A percentile compares a stretch with the other conserved stretches of the same genome.
phyloP scores from a whole-genome alignment of 108 stramenopile species.

The Discostella stelligeroides region DNA sequence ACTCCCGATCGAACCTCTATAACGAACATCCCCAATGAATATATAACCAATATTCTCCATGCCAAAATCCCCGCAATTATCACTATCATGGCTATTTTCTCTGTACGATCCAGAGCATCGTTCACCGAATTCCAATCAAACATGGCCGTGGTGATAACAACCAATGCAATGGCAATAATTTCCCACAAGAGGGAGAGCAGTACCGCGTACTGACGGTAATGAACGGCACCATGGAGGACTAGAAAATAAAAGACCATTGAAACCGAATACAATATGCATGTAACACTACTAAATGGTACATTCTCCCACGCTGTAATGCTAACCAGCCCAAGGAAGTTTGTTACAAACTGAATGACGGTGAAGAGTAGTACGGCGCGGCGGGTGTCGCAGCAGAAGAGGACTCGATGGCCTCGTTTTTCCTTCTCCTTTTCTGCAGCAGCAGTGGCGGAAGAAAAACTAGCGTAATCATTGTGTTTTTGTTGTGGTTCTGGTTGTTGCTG shows the following conservation, averaged over 20 bases:
- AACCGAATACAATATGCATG: background rate
- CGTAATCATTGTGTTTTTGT: too few species aligned
- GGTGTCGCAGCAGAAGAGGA: constrained; percentile 23
- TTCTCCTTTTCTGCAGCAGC: too few species aligned
- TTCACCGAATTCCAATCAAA: background rate
- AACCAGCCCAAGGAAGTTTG: background rate
- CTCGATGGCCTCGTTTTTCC: constrained; percentile 20
- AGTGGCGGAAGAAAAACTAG: too few species aligned
- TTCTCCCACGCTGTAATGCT: too few species aligned
- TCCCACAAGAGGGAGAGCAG: constrained; percentile 14
- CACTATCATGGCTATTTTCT: background rate
- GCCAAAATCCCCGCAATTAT: background rate
- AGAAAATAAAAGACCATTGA: constrained; percentile 16
- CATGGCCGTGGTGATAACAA: background rate
- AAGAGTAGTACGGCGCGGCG: constrained; percentile 9
- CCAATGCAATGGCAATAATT: background rate
- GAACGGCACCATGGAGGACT: constrained; percentile 13
- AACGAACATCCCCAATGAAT: constrained; percentile 2
- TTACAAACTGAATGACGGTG: background rate
- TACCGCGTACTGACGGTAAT: constrained; percentile 12
- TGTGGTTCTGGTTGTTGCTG: too few species aligned
- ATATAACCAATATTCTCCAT: background rate
- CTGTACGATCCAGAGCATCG: background rate
- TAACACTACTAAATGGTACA: background rate
- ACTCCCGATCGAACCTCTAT: constrained; percentile 15